Evolutionary conservation across 495 filamentous ascomycete species (phyloP).

Genomic region (Neurospora terricola): DNA sequence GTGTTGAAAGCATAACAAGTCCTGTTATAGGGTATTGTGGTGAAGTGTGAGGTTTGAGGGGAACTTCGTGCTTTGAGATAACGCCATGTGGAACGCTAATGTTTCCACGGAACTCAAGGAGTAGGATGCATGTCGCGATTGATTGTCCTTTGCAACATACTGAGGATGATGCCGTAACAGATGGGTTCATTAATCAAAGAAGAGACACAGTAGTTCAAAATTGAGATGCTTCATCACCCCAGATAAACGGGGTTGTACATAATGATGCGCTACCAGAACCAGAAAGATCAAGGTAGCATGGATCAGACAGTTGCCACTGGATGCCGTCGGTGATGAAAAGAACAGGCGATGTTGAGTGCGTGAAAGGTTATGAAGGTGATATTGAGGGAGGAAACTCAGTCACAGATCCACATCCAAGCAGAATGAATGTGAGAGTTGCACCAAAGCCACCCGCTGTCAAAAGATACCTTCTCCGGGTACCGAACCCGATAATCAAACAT

Average conservation of each 20-base stretch:
- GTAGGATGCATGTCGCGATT: neutral
- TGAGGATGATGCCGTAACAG: neutral
- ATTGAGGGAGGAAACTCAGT: neutral
- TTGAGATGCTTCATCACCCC: neutral
- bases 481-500: neutral
- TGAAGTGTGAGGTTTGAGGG: neutral
- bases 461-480: neutral
- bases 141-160: neutral
- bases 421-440: neutral
- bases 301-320: neutral
- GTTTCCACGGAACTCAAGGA: neutral
- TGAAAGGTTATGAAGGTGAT: neutral
- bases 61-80: neutral
- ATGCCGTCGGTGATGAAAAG: neutral
- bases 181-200: neutral
- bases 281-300: neutral
- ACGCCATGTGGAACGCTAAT: neutral
- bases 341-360: neutral
- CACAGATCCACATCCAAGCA: neutral
- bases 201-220: neutral
- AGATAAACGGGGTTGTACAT: neutral
- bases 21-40: neutral
- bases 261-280: neutral
- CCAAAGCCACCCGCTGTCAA: neutral
- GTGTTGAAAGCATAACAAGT: neutral